phyloP scores from a whole-genome alignment of 148 eudicot genomes.

The Vaccinium myrtillus region DNA sequence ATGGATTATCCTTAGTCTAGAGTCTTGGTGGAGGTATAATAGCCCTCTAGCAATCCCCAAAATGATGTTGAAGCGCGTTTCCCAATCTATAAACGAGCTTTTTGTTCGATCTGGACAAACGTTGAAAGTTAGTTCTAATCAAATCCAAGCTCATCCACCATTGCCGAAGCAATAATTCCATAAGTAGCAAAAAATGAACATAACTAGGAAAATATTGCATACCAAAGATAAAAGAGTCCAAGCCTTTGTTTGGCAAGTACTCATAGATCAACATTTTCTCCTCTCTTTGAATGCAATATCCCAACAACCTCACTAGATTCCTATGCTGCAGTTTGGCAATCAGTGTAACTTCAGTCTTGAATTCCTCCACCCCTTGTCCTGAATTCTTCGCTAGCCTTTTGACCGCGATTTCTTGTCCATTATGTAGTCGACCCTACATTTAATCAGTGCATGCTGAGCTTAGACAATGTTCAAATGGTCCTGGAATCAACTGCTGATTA shows the following conservation, averaged over 20 bases:
- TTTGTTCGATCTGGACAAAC: constrained; percentile 38
- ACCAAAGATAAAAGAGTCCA: constrained; percentile 57
- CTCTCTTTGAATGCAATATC: background rate
- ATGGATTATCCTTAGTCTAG: constrained; percentile 3
- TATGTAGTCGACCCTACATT: constrained; percentile 25
- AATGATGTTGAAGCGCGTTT: constrained; percentile 12
- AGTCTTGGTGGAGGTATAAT: constrained; percentile 8
- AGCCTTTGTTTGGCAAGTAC: constrained; percentile 56
- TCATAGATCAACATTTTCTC: constrained; percentile 33
- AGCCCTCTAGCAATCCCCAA: constrained; percentile 4
- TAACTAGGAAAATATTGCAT: constrained; percentile 11
- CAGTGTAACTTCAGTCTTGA: constrained; percentile 28
- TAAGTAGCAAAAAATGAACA: background rate
- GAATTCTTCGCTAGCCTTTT: constrained; percentile 52
- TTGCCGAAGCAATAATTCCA: background rate
- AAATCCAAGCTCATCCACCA: background rate
- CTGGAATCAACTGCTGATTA: background rate
- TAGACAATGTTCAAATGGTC: background rate
- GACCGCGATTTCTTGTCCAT: constrained; percentile 54
- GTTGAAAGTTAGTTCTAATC: background rate
- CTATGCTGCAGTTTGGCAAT: background rate
- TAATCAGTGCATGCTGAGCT: background rate
- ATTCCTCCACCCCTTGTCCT: constrained; percentile 59
- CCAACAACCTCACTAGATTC: background rate
- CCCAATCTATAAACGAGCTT: constrained; percentile 41